Evolutionary conservation across 2,329 filamentous ascomycete species (phyloP), one percentile per base, ranked within the genome.

Genomic region (Leptographium radiaticola): DNA sequence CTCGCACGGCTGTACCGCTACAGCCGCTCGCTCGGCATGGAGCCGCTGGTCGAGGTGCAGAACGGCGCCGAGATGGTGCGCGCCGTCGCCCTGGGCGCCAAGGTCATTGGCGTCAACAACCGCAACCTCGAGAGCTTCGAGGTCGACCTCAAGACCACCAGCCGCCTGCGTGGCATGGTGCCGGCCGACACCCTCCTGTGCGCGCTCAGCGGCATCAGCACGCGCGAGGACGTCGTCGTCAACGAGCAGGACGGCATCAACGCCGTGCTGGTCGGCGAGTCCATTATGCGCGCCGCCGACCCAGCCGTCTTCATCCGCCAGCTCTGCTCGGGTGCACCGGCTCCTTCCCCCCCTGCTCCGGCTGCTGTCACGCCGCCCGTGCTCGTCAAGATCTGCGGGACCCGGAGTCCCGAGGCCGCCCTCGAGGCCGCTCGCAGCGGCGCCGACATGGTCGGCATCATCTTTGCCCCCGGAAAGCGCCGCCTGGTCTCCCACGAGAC

Each of bases 21-120:
- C 71, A 96, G 89, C 1, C 76, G 83, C 45, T 89, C 85, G 2
- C 75, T 98, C 2, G 91, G 90, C 18, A 98, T 98, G 93, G 94
- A 98, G 70, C 93, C 93, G 38, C 71, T 98, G 34, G 93, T 98
- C 2, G 93, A 98, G 67, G 93, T 98, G 33, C 95, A 98, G 65
- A 98, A 86, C 44, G 82, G 84, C 0, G 87, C 93, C 50, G 93
- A 98, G 69, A 98, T 96, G 88, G 77, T 84, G 42, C 83, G 83
- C 54, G 93, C 94, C 9, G 82, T 96, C 47, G 80, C 86, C 54
- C 76, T 98, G 25, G 93, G 91, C 12, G 80, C 93, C 25, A 86
- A 90, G 68, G 91, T 89, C 40, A 95, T 98, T 62, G 93, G 93
- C 31, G 93, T 98, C 61, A 98, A 98, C 71, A 98, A 98, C 72